phyloP scores from a whole-genome alignment of 163 green algal species.

The Prototheca stagnorum region DNA sequence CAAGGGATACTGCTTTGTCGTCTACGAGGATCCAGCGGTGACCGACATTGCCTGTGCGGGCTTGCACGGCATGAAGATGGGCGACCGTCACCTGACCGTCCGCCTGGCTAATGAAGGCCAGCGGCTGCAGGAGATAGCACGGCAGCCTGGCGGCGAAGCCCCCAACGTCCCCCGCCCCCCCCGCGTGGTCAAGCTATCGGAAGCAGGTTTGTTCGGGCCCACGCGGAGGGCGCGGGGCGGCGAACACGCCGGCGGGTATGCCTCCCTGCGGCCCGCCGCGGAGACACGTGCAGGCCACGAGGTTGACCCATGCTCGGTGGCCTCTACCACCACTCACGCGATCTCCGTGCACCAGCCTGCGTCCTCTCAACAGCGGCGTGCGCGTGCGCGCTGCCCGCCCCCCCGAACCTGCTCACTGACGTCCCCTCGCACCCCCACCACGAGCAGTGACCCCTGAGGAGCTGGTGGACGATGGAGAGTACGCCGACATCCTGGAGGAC shows the following conservation, averaged over 20 bases:
- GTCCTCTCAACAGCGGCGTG: too few relatives aligned
- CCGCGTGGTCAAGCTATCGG: conserved; percentile 51
- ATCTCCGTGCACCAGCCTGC: too few relatives aligned
- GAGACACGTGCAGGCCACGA: too few relatives aligned
- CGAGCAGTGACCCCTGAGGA: conserved; percentile 66
- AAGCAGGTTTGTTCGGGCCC: conserved; percentile 27
- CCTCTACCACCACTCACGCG: too few relatives aligned
- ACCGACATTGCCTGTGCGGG: conserved; percentile 75
- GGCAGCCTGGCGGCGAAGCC: neutral
- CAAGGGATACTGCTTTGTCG: conserved; percentile 95
- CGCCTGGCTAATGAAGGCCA: conserved; percentile 50
- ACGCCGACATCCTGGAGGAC: conserved; percentile 86
- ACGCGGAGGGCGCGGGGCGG: too few relatives aligned
- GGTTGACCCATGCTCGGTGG: too few relatives aligned
- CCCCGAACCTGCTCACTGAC: neutral
- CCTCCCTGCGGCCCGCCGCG: too few relatives aligned
- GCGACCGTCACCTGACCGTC: conserved; percentile 84
- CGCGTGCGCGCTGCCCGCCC: too few relatives aligned
- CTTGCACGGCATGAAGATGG: conserved; percentile 92
- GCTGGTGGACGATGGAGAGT: conserved; percentile 67
- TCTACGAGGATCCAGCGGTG: conserved; percentile 71
- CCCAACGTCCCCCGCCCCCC: conserved; percentile 4
- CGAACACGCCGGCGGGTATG: too few relatives aligned
- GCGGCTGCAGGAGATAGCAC: too few relatives aligned
- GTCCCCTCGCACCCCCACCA: neutral